Conservation (phyloP, 345 rosid species). For the Populus davidiana region DNA sequence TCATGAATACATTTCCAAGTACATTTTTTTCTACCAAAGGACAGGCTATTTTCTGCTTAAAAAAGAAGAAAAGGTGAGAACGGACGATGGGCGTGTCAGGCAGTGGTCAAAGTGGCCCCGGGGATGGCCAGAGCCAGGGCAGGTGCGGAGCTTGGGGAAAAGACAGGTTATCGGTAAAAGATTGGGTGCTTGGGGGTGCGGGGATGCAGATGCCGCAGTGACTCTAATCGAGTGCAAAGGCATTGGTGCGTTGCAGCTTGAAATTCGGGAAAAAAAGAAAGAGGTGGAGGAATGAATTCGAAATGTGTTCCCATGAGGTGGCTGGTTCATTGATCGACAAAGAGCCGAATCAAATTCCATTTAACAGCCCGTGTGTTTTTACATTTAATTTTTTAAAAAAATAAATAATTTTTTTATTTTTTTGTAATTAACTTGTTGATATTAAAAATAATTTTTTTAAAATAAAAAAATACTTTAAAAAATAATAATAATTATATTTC, state of each 20-base stretch:
- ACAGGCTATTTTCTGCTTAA: background rate
- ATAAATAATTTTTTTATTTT: too few species aligned
- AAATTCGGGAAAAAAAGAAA: background rate
- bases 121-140: background rate
- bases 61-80: background rate
- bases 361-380: too few species aligned
- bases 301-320: background rate
- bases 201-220: background rate
- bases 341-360: too few species aligned
- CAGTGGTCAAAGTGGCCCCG: constrained; percentile 15
- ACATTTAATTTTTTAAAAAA: too few species aligned
- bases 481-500: too few species aligned
- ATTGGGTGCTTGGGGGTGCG: background rate
- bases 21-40: too few species aligned
- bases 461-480: too few species aligned
- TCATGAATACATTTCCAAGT: too few species aligned
- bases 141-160: background rate
- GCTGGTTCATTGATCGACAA: background rate
- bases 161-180: background rate
- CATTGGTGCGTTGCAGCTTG: background rate
- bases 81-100: background rate
- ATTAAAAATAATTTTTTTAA: too few species aligned
- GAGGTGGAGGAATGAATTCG: background rate
- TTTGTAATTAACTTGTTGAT: accelerated
- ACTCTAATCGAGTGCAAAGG: background rate